phyloP scores from a whole-genome alignment of 805 yeast species.

The Teunomyces aglyptinius region DNA sequence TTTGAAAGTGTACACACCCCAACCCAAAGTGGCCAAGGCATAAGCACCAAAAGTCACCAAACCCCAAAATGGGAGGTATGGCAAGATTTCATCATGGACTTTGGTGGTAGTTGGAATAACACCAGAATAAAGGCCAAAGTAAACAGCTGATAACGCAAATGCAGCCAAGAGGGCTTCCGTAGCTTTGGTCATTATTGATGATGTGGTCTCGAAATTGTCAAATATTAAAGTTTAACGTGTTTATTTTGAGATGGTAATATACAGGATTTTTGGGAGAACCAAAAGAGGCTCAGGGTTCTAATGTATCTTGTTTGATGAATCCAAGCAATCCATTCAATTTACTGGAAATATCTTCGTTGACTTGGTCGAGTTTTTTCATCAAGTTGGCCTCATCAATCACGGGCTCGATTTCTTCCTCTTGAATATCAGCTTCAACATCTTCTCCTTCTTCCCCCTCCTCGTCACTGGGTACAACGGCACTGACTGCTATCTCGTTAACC shows the following conservation, averaged over 20 bases:
- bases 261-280: neutral
- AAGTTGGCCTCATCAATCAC: slow-evolving; percentile 17
- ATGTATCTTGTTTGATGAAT: slow-evolving; percentile 35
- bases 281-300: no score
- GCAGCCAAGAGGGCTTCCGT: slow-evolving; percentile 53
- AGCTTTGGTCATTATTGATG: slow-evolving; percentile 58
- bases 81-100: slow-evolving; percentile 54
- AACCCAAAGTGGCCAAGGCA: slow-evolving; percentile 65
- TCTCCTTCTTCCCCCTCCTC: slow-evolving; percentile 22
- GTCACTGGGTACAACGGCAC: slow-evolving; percentile 21
- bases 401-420: slow-evolving; percentile 3
- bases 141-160: slow-evolving; percentile 49
- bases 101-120: slow-evolving; percentile 53
- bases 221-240: slow-evolving; percentile 5
- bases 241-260: neutral
- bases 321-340: slow-evolving; percentile 33
- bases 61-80: slow-evolving; percentile 70
- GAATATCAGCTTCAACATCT: slow-evolving; percentile 15
- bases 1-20: slow-evolving; percentile 66
- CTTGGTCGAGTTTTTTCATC: slow-evolving; percentile 32
- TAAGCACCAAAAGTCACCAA: slow-evolving; percentile 67
- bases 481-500: slow-evolving; percentile 13
- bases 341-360: slow-evolving; percentile 35
- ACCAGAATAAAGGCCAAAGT: slow-evolving; percentile 50
- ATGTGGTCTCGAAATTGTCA: neutral